Evolutionary conservation across 495 filamentous ascomycete species (phyloP).

Genomic region (Daldinia vernicosa): DNA sequence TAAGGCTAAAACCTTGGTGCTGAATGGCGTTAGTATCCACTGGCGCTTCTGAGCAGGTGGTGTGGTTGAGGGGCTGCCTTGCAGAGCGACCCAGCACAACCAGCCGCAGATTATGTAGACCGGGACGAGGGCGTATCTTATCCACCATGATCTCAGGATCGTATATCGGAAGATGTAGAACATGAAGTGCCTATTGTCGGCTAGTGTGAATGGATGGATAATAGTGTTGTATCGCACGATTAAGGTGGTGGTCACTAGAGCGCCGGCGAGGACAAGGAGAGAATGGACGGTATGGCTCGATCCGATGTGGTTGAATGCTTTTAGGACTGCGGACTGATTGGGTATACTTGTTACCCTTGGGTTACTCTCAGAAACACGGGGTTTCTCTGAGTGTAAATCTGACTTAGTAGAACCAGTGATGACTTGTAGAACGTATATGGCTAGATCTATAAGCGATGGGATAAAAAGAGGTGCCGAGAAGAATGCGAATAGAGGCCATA

Average conservation of each 20-base stretch:
- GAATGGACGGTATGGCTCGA: conserved; percentile 17
- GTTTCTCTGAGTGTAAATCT: not conserved
- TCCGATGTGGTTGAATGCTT: conserved; percentile 36
- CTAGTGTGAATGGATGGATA: conserved; percentile 94
- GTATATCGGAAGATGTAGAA: conserved; percentile 95
- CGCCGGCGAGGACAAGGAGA: conserved; percentile 39
- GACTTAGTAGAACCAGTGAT: not conserved
- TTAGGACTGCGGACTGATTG: conserved; percentile 24
- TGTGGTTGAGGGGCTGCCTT: conserved; percentile 16
- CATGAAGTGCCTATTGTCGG: conserved; percentile 95
- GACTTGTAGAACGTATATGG: not conserved
- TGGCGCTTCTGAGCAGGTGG: not conserved
- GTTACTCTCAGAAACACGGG: not conserved
- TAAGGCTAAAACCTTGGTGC: not conserved
- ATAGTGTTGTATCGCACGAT: conserved; percentile 86
- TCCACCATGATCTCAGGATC: conserved; percentile 66
- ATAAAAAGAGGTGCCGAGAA: conserved; percentile 85
- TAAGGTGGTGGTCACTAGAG: conserved; percentile 57
- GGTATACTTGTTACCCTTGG: not conserved
- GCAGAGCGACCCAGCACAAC: conserved; percentile 66
- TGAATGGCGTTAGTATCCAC: conserved; percentile 24
- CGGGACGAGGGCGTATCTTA: conserved; percentile 73
- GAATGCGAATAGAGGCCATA: conserved; percentile 88
- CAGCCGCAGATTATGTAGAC: conserved; percentile 63
- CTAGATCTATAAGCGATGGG: conserved; percentile 43